A percentile compares a stretch with the other conserved stretches of the same genome.
Conservation (phyloP, 495 filamentous ascomycete species). For the Trichoderma asperelloides region DNA sequence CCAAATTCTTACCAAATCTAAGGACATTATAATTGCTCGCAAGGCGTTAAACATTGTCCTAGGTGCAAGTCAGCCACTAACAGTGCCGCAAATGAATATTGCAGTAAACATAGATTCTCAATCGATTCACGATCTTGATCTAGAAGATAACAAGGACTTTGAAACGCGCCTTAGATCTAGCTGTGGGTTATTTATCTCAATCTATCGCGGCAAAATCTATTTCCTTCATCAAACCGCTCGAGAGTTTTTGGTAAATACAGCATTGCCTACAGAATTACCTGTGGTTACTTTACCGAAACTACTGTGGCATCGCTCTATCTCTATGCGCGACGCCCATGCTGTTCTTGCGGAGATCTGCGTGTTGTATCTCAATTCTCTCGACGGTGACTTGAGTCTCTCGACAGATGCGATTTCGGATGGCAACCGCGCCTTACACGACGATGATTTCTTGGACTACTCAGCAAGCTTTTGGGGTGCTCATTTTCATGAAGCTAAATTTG, state of each 20-base stretch:
- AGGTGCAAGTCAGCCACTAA: constrained; percentile 16
- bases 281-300: neutral
- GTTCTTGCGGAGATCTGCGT: constrained; percentile 23
- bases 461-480: constrained; percentile 26
- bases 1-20: constrained; percentile 15
- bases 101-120: constrained; percentile 10
- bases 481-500: constrained; percentile 12
- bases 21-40: constrained; percentile 2
- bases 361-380: constrained; percentile 15
- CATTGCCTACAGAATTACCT: neutral
- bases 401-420: neutral
- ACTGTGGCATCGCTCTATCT: constrained; percentile 12
- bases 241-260: constrained; percentile 17
- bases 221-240: constrained; percentile 24
- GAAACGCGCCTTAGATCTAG: constrained; percentile 10
- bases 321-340: constrained; percentile 17
- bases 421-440: too few species aligned
- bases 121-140: constrained; percentile 13
- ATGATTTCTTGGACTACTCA: constrained; percentile 27
- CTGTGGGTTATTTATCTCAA: constrained; percentile 20
- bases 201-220: constrained; percentile 19
- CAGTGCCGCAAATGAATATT: constrained; percentile 13
- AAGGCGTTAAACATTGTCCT: constrained; percentile 16
- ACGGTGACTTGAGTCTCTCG: neutral
- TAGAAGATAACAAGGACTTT: constrained; percentile 16